Percentiles rank a stretch among this genome's conserved stretches.
Evolutionary conservation across 2,329 filamentous ascomycete genomes (phyloP).

Genomic region (Magnaporthiopsis rhizophila): DNA sequence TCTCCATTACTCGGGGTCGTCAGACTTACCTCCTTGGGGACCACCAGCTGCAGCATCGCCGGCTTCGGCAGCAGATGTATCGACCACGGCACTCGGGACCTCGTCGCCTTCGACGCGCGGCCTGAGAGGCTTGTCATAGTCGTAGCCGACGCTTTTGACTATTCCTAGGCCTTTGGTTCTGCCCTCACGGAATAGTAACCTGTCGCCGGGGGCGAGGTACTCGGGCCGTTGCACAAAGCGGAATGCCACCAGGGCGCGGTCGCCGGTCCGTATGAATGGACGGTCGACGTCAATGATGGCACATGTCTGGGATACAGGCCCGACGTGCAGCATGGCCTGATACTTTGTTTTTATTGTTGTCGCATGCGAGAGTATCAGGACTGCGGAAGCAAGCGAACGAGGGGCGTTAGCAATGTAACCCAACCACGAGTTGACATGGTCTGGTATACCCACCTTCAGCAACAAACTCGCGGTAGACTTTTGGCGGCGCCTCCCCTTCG

Average conservation of each 20-base stretch:
- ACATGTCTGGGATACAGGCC: slow-evolving; percentile 90
- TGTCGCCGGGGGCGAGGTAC: slow-evolving; percentile 80
- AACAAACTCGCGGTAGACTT: slow-evolving; percentile 67
- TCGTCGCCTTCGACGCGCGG: slow-evolving; percentile 8
- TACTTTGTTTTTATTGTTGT: slow-evolving; percentile 97
- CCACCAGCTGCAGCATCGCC: background rate
- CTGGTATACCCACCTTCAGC: slow-evolving; percentile 53
- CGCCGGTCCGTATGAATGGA: slow-evolving; percentile 89
- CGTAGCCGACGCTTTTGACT: slow-evolving; percentile 85
- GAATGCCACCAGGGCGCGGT: slow-evolving; percentile 90
- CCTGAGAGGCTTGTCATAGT: slow-evolving; percentile 45
- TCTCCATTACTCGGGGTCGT: background rate
- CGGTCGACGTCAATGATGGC: slow-evolving; percentile 96
- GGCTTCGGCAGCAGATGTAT: background rate
- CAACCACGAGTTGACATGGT: background rate
- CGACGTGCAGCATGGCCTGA: slow-evolving; percentile 96
- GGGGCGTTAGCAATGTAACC: background rate
- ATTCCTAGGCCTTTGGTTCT: slow-evolving; percentile 93
- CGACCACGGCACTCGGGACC: background rate
- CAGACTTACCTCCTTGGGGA: background rate
- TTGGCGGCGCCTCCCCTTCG: slow-evolving; percentile 61
- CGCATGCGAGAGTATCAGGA: slow-evolving; percentile 88
- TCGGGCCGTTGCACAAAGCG: slow-evolving; percentile 91
- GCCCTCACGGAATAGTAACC: slow-evolving; percentile 88
- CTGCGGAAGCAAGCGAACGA: slow-evolving; percentile 31